Evolutionary conservation across 768 basidiomycete genomes (phyloP), one percentile per base, ranked within the genome.

Genomic region (Asterophora lycoperdoides): DNA sequence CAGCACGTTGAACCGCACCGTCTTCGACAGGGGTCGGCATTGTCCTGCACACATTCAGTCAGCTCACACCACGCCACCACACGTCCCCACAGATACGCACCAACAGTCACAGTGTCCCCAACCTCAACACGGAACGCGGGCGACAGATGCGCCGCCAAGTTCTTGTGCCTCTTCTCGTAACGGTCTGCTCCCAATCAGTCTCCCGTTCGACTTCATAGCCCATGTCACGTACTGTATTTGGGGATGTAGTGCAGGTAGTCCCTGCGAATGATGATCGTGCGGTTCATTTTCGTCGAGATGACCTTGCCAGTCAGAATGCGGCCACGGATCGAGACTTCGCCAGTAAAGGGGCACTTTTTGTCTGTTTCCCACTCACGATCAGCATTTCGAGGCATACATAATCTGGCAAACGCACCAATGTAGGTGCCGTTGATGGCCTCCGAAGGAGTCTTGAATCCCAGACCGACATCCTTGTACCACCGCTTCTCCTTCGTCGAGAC

Each of bases 341-440:
- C 90, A 57, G 92, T 94, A 81, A 97, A 99, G 20, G 96, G 96
- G 77, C 96, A 99, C 76, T 99, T 99, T 80, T 98, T 98, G 83
- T 99, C 96, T 93, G 61, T 17, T n/a, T 37, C 8, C 26, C 11
- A 14, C 10, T 28, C 53, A 48, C 48, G 48, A 29, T 48, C 41
- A 54, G 20, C 32, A 19, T 14, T 41, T 7, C 23, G n/a, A n/a
- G n/a, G n/a, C 42, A 26, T 28, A 15, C 33, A n/a, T 39, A 47
- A 30, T 49, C 29, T 13, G 28, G 50, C 37, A 20, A 44, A 77
- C 91, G 55, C 67, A 93, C 91, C 93, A 64, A 96, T 88, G 77
- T 98, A 99, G 57, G 91, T 89, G 64, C 93, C 96, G 48, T 80
- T 91, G 67, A 98, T 91, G 46, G 96, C 96, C 62, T 97, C 94